Conservation (phyloP, 352 stramenopile genomes). For the Halophytophthora polymorphica region DNA sequence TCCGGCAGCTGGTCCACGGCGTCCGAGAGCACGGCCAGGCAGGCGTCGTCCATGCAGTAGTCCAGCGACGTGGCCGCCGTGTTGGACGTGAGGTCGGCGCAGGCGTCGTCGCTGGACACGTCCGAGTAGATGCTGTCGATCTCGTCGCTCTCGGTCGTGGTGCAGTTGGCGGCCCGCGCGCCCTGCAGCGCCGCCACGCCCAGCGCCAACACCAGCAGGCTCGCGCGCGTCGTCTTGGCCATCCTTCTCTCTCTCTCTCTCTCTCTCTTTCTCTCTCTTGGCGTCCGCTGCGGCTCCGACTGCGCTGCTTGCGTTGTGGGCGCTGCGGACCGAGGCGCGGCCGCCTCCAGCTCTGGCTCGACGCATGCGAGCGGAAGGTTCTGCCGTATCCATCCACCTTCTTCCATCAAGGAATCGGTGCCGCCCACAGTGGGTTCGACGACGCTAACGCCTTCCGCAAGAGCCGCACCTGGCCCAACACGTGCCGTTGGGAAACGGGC, state of each 20-base stretch:
- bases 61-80: conserved; percentile 26
- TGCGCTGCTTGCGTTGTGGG: no score
- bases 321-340: no score
- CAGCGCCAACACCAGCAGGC: conserved; percentile 3
- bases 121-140: conserved; percentile 28
- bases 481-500: no score
- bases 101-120: conserved; percentile 19
- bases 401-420: no score
- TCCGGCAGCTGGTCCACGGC: conserved; percentile 24
- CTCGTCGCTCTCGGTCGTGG: conserved; percentile 20
- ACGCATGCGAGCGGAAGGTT: no score
- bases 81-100: conserved; percentile 20
- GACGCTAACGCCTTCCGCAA: no score
- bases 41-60: conserved; percentile 30
- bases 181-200: conserved; percentile 7
- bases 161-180: conserved; percentile 22
- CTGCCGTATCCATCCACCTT: no score
- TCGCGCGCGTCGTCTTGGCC: conserved; percentile 7
- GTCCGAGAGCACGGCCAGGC: conserved; percentile 21
- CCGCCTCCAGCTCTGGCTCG: no score
- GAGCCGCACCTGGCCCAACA: no score
- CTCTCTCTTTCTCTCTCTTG: no score
- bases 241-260: background rate
- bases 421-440: no score
- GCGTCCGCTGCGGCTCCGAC: no score